Conservation (phyloP, 2,329 filamentous ascomycete species). For the Stemphylium vesicarium region DNA sequence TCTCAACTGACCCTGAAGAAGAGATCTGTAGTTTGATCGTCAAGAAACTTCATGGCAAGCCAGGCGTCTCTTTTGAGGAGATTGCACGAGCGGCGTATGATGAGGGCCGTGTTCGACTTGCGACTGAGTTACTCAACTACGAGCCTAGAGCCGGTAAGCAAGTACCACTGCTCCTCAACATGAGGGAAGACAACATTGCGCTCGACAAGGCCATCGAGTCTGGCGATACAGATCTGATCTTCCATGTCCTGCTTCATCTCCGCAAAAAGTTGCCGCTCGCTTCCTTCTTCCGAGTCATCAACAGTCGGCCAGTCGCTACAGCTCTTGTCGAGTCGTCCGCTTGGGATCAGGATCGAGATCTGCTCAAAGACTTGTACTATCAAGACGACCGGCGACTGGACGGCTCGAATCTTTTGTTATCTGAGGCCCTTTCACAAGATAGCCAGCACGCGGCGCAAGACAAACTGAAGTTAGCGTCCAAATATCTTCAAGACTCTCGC, state of each 20-base stretch:
- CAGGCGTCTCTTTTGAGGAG: conserved; percentile 92
- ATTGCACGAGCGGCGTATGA: conserved; percentile 94
- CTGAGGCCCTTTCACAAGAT: conserved; percentile 78
- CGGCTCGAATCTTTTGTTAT: conserved; percentile 84
- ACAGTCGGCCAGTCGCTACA: conserved; percentile 80
- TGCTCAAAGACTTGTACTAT: conserved; percentile 96
- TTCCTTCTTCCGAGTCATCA: conserved; percentile 91
- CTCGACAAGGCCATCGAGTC: conserved; percentile 96
- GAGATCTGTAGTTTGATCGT: conserved; percentile 86
- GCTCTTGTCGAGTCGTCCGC: conserved; percentile 89
- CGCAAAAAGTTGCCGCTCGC: conserved; percentile 90
- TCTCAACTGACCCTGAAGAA: conserved; percentile 85
- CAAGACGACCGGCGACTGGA: conserved; percentile 92
- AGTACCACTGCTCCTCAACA: conserved; percentile 87
- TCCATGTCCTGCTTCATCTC: conserved; percentile 83
- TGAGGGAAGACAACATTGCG: conserved; percentile 95
- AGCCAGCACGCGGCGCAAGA: conserved; percentile 75
- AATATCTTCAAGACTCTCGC: conserved; percentile 82
- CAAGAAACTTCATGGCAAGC: conserved; percentile 82
- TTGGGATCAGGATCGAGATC: conserved; percentile 74
- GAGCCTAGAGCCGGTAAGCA: conserved; percentile 95
- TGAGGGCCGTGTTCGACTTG: conserved; percentile 86
- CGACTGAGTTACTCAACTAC: conserved; percentile 89
- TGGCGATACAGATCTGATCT: conserved; percentile 91
- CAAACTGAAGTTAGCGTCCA: conserved; percentile 85